phyloP scores from a whole-genome alignment of 2,329 filamentous ascomycete species.

The Metarhizium robertsii region DNA sequence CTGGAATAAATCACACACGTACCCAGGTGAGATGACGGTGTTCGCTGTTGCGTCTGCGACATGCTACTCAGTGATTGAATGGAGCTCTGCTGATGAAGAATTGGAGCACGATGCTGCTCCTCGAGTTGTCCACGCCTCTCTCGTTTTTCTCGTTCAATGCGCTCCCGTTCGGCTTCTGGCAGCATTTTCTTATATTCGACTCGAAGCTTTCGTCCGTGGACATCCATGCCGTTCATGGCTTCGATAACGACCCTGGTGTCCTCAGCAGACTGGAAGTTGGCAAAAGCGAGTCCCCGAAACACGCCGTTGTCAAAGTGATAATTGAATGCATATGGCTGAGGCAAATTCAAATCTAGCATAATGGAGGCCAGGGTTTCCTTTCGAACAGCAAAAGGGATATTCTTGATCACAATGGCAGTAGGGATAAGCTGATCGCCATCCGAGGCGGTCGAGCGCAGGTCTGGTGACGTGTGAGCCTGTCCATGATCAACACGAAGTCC shows the following conservation, averaged over 20 bases:
- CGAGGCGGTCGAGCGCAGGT: slow-evolving; percentile 32
- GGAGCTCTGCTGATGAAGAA: slow-evolving; percentile 76
- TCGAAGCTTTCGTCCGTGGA: slow-evolving; percentile 86
- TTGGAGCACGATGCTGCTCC: slow-evolving; percentile 79
- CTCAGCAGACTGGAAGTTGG: slow-evolving; percentile 93
- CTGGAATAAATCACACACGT: slow-evolving; percentile 8
- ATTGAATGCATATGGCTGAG: slow-evolving; percentile 96
- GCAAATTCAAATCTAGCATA: slow-evolving; percentile 90
- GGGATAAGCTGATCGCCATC: slow-evolving; percentile 86
- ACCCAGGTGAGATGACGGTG: slow-evolving; percentile 34
- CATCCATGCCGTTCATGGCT: slow-evolving; percentile 87
- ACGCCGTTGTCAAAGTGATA: slow-evolving; percentile 99
- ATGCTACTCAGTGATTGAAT: slow-evolving; percentile 67
- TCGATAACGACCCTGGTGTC: slow-evolving; percentile 92
- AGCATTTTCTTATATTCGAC: slow-evolving; percentile 99
- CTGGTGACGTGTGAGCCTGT: slow-evolving; percentile 30
- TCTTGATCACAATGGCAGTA: slow-evolving; percentile 98
- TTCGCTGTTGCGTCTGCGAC: slow-evolving; percentile 51
- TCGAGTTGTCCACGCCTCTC: slow-evolving; percentile 93
- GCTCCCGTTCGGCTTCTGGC: slow-evolving; percentile 83
- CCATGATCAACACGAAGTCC: slow-evolving; percentile 33
- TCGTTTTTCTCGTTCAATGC: slow-evolving; percentile 94
- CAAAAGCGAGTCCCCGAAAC: slow-evolving; percentile 91
- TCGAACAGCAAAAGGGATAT: slow-evolving; percentile 96
- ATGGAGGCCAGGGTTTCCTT: slow-evolving; percentile 89